Base-by-base conservation (phyloP, 1,139 yeast genomes). In the Zygoascus meyerae region DNA sequence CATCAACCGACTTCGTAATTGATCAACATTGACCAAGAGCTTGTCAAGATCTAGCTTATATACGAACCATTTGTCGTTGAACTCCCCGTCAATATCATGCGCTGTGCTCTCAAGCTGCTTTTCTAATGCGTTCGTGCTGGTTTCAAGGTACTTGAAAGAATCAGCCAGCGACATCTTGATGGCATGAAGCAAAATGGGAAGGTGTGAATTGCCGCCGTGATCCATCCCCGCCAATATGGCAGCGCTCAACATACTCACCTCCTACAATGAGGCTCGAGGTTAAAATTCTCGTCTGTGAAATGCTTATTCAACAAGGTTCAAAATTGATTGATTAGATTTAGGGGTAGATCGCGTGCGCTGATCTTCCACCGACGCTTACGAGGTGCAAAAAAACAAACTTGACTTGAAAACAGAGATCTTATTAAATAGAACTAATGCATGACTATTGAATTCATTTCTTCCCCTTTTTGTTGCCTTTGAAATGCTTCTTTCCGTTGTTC, bases 401-500 rank as follows among this genome's bases (percentile, higher is more conserved):
- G 26, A 21, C 26, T 21, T 21, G 26, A 7, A 21, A 21, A 21
- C 26, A 21, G 26, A 5, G 26, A 21, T 21, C 26, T 5, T 21
- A 21, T 21, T 21, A 21, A 21, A 21, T 21, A 21, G 4, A 21
- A 21, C 26, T 21, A 21, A 21, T 21, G 26, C 26, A 21, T 21
- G 26, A 31, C 15, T n/a, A 31, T 14, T 14, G 30, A 10, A 36
- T 10, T 28, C 21, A 40, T 35, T 42, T 42, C 26, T 21, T 21
- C 26, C 26, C 26, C 7, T 21, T 21, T n/a, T 36, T 35, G 11
- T 40, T 40, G 21, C 32, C 28, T 14, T 42, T 42, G 31, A 42
- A 42, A 31, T 86, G 94, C 66, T 86, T 86, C 73, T 86, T 87
- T 29, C 70, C 69, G 26, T 62, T 61, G 16, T 58, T 66, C 3